Base-by-base conservation (phyloP, 441 rosid species). In the Dalechampia spathulata region DNA sequence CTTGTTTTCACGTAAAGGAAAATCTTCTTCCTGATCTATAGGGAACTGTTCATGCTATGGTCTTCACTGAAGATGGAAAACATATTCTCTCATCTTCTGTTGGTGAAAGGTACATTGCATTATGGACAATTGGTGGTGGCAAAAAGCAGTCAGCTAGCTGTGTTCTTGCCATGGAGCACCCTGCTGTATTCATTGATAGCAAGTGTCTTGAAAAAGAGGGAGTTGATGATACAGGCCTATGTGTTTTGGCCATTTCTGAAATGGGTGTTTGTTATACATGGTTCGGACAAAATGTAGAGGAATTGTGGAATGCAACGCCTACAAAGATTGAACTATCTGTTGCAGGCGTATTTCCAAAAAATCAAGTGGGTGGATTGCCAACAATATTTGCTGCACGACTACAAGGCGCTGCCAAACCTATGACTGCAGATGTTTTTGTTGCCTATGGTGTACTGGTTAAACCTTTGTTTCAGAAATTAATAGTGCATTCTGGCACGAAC, bases 81-180 rank as follows among this genome's bases (percentile, higher is more conserved):
- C 84, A 73, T 42, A 53, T 85, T 52, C 81, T 93, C 44, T 93
- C 99, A 30, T 90, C 92, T 52, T 92, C 95, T 38, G 66, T 67
- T 64, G 89, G 83, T 44, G 97, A 87, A 75, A 82, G 89, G 73
- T 85, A 87, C 64, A 57, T 90, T 59, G 93, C 90, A 53, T 21
- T 93, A 1, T 93, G 99, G 97, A 82, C 65, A 70, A 70, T 75
- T 37, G 87, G 70, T 70, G 83, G 95, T 60, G 72, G 74, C 28
- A 87, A 85, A 74, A 87, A 68, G 63, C 86, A 83, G 71, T 83
- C 97, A 30, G 95, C 93, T 59, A 83, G 84, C 72, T 90, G 96
- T 75, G 83, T 83, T 58, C 94, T 90, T 71, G 83, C 99, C 41
- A 72, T 93, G 82, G 99, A 90, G 70, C 91, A 93, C 68, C 96